phyloP scores from a whole-genome alignment of 2,329 filamentous ascomycete species.

The Xylariaceae sp. region DNA sequence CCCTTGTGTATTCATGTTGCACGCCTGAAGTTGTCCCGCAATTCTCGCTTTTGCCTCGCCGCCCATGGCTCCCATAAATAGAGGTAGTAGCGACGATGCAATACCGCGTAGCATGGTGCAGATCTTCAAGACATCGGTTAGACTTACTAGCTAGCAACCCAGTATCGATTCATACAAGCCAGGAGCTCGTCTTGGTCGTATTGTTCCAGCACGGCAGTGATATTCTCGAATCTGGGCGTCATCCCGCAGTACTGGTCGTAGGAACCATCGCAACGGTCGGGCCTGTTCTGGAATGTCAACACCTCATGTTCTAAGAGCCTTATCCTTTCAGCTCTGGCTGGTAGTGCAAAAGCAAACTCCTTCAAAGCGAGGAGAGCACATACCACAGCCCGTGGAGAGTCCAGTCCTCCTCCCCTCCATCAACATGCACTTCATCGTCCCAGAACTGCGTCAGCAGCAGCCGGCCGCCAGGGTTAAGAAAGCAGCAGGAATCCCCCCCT shows the following conservation, averaged over 20 bases:
- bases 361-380: slow-evolving; percentile 8
- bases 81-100: neutral
- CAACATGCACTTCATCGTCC: slow-evolving; percentile 39
- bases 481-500: slow-evolving; percentile 40
- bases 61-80: neutral
- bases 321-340: neutral
- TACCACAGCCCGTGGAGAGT: slow-evolving; percentile 44
- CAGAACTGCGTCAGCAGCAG: slow-evolving; percentile 44
- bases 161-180: slow-evolving; percentile 41
- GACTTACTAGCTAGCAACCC: slow-evolving; percentile 39
- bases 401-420: slow-evolving; percentile 42
- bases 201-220: slow-evolving; percentile 39
- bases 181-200: slow-evolving; percentile 39
- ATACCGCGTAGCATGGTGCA: neutral
- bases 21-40: neutral
- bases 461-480: slow-evolving; percentile 40
- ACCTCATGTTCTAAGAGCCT: neutral
- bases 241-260: slow-evolving; percentile 43
- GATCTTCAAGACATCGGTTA: neutral
- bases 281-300: slow-evolving; percentile 30
- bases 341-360: neutral
- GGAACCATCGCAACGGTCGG: slow-evolving; percentile 43
- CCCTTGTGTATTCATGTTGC: neutral
- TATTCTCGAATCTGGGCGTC: slow-evolving; percentile 41
- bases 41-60: neutral